Base-by-base conservation (phyloP, 1,284 basidiomycete genomes). In the Grifola frondosa region DNA sequence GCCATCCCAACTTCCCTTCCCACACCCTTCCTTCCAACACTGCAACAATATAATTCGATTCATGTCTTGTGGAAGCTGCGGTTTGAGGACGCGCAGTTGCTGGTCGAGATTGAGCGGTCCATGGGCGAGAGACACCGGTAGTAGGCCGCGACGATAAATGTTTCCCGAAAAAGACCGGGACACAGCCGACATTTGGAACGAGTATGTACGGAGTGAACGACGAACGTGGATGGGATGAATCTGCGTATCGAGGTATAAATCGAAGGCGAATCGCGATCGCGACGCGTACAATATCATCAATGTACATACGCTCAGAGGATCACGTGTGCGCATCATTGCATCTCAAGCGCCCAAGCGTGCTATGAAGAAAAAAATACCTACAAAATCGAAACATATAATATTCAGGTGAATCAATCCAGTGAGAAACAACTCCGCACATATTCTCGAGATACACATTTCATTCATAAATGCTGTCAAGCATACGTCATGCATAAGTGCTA, bases 1-100 rank as follows among this genome's bases (percentile, higher is more conserved):
- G 91, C 91, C 26, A 95, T 80, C 4, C 92, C 92, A 3, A 94
- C 80, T 64, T 95, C 91, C 29, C 85, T 73, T 0, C 84, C 83
- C 17, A 85, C 71, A 3, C 88, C 87, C 87, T 71, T 7, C 87
- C 83, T 64, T 90, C 87, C 11, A 89, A 64, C 15, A 90, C 62
- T 5, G 88, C 81, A 26, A 88, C 69, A 4, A 87, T 65, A 59
- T 80, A 80, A 44, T 66, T 81, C 0, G 70, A 71, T 50, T 88
- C 83, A 40, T 75, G 69, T 30, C 71, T 68, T 9, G 72, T 71
- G 3, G 84, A 84, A 5, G 70, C 74, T 7, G 79, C 71, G 3
- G 85, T 88, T 41, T 75, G 74, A 12, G 82, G 83, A 26, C 82
- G 74, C 6, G 69, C 64, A 5, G 66, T 67, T 5, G 77, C 52